Conservation (phyloP, 2,329 filamentous ascomycete genomes). For the Pyrenochaeta sp. region DNA sequence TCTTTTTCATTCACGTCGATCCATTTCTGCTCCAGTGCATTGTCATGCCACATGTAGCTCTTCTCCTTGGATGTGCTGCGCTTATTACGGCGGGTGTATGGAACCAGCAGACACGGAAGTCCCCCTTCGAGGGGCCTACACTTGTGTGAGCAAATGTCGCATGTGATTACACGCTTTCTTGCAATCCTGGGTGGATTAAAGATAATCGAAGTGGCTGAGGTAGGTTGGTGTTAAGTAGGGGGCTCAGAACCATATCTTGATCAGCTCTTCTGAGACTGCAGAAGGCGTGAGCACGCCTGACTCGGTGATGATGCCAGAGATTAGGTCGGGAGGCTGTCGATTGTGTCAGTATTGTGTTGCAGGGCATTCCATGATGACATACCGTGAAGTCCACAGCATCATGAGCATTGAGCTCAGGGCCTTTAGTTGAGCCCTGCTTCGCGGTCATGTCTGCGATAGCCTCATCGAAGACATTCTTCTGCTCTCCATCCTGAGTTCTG, state of each 20-base stretch:
- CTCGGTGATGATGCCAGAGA: slow-evolving; percentile 79
- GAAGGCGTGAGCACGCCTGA: slow-evolving; percentile 75
- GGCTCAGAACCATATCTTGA: slow-evolving; percentile 65
- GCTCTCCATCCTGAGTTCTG: slow-evolving; percentile 17
- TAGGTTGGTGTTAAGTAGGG: slow-evolving; percentile 18
- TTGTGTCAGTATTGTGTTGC: slow-evolving; percentile 5
- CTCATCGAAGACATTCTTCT: slow-evolving; percentile 57
- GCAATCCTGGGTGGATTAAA: slow-evolving; percentile 1
- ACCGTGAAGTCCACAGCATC: slow-evolving; percentile 76
- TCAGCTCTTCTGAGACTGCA: slow-evolving; percentile 74
- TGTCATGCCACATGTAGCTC: slow-evolving; percentile 13
- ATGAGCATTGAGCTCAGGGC: slow-evolving; percentile 38
- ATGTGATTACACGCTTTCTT: neutral
- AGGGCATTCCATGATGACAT: slow-evolving; percentile 30
- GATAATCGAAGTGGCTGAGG: slow-evolving; percentile 9
- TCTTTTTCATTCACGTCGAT: neutral
- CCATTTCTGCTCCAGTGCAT: slow-evolving; percentile 8
- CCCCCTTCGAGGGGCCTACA: slow-evolving; percentile 17
- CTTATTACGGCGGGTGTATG: slow-evolving; percentile 11
- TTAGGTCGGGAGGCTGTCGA: slow-evolving; percentile 69
- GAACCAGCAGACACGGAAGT: slow-evolving; percentile 12
- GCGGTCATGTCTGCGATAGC: slow-evolving; percentile 41
- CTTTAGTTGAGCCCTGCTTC: slow-evolving; percentile 23
- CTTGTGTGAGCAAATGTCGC: slow-evolving; percentile 15
- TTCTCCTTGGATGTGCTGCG: slow-evolving; percentile 23